Base-by-base conservation (phyloP, 345 rosid species). In the Cardamine chenopodiifolia region DNA sequence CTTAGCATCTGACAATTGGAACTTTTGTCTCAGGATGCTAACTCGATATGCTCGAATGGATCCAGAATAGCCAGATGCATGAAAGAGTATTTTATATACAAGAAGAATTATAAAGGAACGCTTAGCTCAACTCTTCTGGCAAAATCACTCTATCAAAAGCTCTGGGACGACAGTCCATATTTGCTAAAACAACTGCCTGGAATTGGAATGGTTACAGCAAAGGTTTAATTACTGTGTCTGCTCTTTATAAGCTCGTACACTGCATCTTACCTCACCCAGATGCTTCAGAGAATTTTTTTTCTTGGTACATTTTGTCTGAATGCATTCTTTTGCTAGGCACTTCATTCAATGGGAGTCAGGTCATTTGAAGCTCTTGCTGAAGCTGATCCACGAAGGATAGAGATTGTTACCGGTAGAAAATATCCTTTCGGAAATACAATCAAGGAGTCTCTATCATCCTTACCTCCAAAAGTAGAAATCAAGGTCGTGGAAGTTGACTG, bases 151-250 rank as follows among this genome's bases (percentile, higher is more conserved):
- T 84, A 83, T 86, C 97, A 95, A 72, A 95, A 86, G 77, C 93
- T 95, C 23, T 95, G 99, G 99, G 99, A 95, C 82, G 93, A 87
- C 70, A 92, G 97, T 78, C 91, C 92, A 73, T 92, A 80, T 86
- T 82, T 92, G 88, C 86, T 92, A 84, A 95, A 89, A 77, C 97
- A 93, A 72, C 84, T 93, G 76, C 87, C 92, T 53, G 96, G 98
- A 81, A 91, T 93, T 62, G 98, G 98, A 72, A 93, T 89, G 96
- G 98, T 93, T 81, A 93, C 98, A 10, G 97, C 97, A 62, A 93
- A 93, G 98, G 98, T 93, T 69, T 57, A 32, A 29, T 59, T 61
- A 61, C 29, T 61, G 57, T 55, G 50, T 55, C 19, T 32, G 42
- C 58, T 23, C 20, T 44, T 42, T 31, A 20, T 53, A 47, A n/a